These are phyloP conservation scores for Pestalotiopsis sp. DNA, from an alignment of 2,329 filamentous ascomycete genomes.

Conservation along the genomic window DNA sequence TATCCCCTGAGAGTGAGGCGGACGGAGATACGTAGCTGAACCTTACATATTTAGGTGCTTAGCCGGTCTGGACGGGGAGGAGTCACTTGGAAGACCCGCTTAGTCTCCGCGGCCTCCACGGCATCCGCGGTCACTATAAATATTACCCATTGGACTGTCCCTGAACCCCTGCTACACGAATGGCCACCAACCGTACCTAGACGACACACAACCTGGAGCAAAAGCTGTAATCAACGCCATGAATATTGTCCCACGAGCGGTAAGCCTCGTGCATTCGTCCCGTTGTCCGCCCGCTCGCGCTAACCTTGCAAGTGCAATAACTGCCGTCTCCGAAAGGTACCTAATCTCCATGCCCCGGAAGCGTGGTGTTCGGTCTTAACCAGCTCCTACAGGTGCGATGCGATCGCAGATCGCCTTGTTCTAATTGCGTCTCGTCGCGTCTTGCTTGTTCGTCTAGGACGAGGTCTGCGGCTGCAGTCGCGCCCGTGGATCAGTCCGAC, in stretches of 20 bases:
- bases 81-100: not conserved
- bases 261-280: not conserved
- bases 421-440: not conserved
- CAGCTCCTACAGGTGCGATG: not conserved
- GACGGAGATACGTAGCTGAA: no score
- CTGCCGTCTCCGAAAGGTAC: not conserved
- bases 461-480: not conserved
- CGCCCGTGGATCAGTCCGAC: not conserved
- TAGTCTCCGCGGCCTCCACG: not conserved
- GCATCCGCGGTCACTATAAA: not conserved
- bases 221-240: not conserved
- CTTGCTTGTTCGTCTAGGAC: not conserved
- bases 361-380: not conserved
- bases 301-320: not conserved
- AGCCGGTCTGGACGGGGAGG: no score
- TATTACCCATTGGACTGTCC: not conserved
- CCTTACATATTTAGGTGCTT: no score
- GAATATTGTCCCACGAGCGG: not conserved
- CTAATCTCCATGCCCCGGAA: not conserved
- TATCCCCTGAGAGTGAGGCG: no score
- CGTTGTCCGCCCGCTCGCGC: no score
- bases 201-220: not conserved
- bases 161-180: not conserved
- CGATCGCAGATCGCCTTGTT: not conserved
- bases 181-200: not conserved